Conservation (phyloP, 371 early-diverging fungal species). For the Mucor sp. region DNA sequence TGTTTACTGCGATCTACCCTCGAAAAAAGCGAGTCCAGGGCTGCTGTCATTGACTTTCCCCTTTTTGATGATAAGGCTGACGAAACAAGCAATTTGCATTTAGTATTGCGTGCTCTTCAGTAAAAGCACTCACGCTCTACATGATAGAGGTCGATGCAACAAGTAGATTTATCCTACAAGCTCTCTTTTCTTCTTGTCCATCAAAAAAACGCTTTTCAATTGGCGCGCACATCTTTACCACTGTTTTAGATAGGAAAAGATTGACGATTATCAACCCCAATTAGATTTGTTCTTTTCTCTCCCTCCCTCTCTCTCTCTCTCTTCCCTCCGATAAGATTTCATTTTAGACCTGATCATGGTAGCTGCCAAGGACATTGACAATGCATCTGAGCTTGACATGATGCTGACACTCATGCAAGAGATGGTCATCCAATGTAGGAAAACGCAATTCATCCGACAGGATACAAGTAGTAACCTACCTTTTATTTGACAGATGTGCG, state of each 20-base stretch:
- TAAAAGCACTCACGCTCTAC: no score
- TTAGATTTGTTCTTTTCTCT: background rate
- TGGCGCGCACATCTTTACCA: background rate
- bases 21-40: background rate
- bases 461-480: background rate
- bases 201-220: background rate
- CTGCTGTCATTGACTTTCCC: background rate
- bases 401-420: slow-evolving; percentile 40
- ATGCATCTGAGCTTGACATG: slow-evolving; percentile 36
- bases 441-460: background rate
- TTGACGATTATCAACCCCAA: background rate
- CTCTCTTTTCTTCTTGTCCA: background rate
- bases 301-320: no score
- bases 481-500: slow-evolving; percentile 37
- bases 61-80: background rate
- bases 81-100: background rate
- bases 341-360: slow-evolving; percentile 20
- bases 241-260: background rate
- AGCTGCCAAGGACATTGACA: slow-evolving; percentile 18
- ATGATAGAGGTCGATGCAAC: no score
- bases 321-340: background rate
- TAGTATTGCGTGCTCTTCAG: background rate
- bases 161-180: no score
- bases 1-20: background rate
- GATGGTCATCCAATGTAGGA: slow-evolving; percentile 37